Base-by-base conservation (phyloP, 495 filamentous ascomycete species). In the Talaromyces borbonicus region DNA sequence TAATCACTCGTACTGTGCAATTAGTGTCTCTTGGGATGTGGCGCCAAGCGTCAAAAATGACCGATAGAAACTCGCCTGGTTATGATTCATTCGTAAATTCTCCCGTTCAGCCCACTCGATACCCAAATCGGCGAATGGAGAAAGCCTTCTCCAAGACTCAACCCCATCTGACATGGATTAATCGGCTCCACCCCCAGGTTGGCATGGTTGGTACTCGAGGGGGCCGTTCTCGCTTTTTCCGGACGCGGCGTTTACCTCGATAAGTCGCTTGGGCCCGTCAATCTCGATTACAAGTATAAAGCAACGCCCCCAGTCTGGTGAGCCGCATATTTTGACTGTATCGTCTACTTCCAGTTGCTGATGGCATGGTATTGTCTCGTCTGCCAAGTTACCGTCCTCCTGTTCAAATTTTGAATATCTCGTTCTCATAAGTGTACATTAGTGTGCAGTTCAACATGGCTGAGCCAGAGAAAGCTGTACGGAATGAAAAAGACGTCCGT, bases 221-320 rank as follows among this genome's bases (percentile, higher is more conserved):
- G 38, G 38, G 38, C 38, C 38, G 16, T 38, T 38, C n/a, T 38
- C 16, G n/a, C n/a, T 22, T 11, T 38, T 38, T 8, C 35, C 35
- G 15, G 16, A 18, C 16, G 33, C 8, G 6, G 6, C 14, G 16
- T 20, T 16, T 11, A 19, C 14, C 15, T 15, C 2, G 2, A 20
- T 37, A 9, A 3, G 20, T 19, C 15, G 19, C 8, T 22, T 11
- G n/a, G n/a, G n/a, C n/a, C n/a, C n/a, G n/a, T n/a, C n/a, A n/a
- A n/a, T n/a, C n/a, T n/a, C n/a, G n/a, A n/a, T n/a, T n/a, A n/a
- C n/a, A n/a, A n/a, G n/a, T n/a, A n/a, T n/a, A n/a, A n/a, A n/a
- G n/a, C n/a, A n/a, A n/a, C n/a, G n/a, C n/a, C n/a, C n/a, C n/a
- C n/a, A n/a, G n/a, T n/a, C n/a, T n/a, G n/a, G n/a, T n/a, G n/a